phyloP scores from a whole-genome alignment of 495 filamentous ascomycete species.

The Neurospora cerealis region DNA sequence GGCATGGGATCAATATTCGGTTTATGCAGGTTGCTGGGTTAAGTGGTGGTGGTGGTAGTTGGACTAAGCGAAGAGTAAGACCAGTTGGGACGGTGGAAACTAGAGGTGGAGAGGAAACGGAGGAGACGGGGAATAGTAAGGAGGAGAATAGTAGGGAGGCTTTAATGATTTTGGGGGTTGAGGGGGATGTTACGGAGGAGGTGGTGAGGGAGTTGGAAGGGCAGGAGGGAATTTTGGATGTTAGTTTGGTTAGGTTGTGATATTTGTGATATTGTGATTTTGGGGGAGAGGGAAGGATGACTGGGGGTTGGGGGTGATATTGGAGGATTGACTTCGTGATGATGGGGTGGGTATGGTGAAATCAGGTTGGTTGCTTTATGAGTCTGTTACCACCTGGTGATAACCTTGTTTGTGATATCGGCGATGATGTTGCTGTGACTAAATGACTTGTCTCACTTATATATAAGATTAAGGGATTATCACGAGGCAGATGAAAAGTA shows the following conservation, averaged over 20 bases:
- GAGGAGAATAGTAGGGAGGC: slow-evolving; percentile 48
- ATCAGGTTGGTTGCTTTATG: too few relatives aligned
- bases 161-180: slow-evolving; percentile 64
- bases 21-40: slow-evolving; percentile 58
- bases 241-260: slow-evolving; percentile 46
- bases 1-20: slow-evolving; percentile 55
- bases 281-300: not conserved
- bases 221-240: slow-evolving; percentile 52
- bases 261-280: not conserved
- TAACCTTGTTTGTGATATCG: too few relatives aligned
- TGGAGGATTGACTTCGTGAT: too few relatives aligned
- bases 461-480: too few relatives aligned
- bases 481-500: too few relatives aligned
- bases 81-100: slow-evolving; percentile 3
- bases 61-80: not conserved
- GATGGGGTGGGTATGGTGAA: too few relatives aligned
- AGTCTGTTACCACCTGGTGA: too few relatives aligned
- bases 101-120: slow-evolving; percentile 7
- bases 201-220: slow-evolving; percentile 44
- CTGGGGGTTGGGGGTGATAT: not conserved
- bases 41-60: slow-evolving; percentile 17
- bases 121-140: not conserved
- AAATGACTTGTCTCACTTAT: too few relatives aligned
- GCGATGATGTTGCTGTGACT: too few relatives aligned
- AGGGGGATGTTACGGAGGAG: slow-evolving; percentile 42